Base-by-base conservation (phyloP, 441 rosid genomes). In the Bocquillonia castaneifolia region DNA sequence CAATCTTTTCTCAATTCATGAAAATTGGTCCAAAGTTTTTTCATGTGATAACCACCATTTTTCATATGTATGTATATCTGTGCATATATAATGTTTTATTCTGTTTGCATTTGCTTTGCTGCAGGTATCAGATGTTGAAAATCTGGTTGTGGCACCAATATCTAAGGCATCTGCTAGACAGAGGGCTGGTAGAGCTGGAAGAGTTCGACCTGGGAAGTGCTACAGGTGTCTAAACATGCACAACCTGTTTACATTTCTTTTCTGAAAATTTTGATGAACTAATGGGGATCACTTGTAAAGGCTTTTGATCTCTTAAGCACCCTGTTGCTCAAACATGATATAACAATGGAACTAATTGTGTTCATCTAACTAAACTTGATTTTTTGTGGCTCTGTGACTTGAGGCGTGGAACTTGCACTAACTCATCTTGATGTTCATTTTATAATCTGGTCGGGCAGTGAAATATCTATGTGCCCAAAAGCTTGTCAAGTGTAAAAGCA, bases 161-260 rank as follows among this genome's bases (percentile, higher is more conserved):
- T 92, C 98, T 44, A 92, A 92, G 79, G 99, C 99, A 62, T 94
- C 99, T 76, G 97, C 99, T 56, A 87, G 87, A 64, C 99, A 94
- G 79, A 87, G 99, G 79, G 82, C 99, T 75, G 99, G 99, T 71
- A 88, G 99, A 78, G 98, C 99, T 64, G 98, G 99, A 68, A 83
- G 98, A 80, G 82, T 94, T 70, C 87, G 98, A 59, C 98, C 97
- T n/a, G 99, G 99, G 66, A 92, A 92, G 72, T 94, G 99, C 79
- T 94, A 88, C 86, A 88, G 99, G 99, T 94, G 37, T 66, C 53
- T 68, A 22, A 23, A 22, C 23, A 6, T 12, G 26, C 61, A 40
- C 63, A 2, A 1, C 39, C 45, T 15, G 20, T 59, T 28, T 47
- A 28, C 17, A 55, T 50, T 45, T 59, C 22, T 10, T 17, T 10